These are phyloP conservation scores for Entomortierella parvispora DNA, from an alignment of 192 early-diverging fungal genomes.

Conservation along the genomic window DNA sequence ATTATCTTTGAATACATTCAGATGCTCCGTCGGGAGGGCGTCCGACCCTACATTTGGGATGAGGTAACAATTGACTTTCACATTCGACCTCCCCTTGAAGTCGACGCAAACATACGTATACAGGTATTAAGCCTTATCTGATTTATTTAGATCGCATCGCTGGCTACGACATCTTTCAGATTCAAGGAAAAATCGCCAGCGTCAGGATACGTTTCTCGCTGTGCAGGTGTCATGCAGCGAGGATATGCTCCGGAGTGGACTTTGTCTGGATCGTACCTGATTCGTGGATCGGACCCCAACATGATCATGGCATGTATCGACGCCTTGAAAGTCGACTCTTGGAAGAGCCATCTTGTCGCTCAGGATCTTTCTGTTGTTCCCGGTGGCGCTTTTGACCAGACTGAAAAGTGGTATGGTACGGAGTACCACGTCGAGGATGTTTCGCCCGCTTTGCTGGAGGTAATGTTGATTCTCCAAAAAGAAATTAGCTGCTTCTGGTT, in stretches of 20 bases:
- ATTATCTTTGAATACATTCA: constrained; percentile 91
- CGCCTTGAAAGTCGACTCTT: constrained; percentile 50
- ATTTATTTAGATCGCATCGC: constrained; percentile 45
- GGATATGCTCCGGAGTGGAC: constrained; percentile 74
- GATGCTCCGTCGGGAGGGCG: constrained; percentile 76
- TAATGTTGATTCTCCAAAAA: constrained; percentile 9
- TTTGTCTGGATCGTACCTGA: constrained; percentile 74
- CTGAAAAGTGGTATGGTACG: constrained; percentile 84
- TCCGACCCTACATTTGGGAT: constrained; percentile 84
- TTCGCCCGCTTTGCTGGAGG: constrained; percentile 60
- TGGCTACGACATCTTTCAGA: constrained; percentile 67
- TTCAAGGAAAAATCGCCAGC: constrained; percentile 83
- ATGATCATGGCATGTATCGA: constrained; percentile 70
- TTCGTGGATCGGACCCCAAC: constrained; percentile 70
- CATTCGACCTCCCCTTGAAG: too few relatives aligned
- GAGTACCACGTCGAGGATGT: constrained; percentile 78
- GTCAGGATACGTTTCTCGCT: constrained; percentile 68
- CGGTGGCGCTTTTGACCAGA: constrained; percentile 57
- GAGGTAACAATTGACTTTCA: constrained; percentile 61
- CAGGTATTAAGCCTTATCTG: constrained; percentile 36
- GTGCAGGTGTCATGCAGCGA: constrained; percentile 84
- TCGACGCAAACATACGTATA: too few relatives aligned
- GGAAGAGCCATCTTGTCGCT: constrained; percentile 46
- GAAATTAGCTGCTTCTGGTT: too few relatives aligned
- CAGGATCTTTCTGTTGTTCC: constrained; percentile 42